These are phyloP conservation scores for Cryptococcus deneoformans DNA, from an alignment of 1,284 basidiomycete species.

Conservation along the genomic window DNA sequence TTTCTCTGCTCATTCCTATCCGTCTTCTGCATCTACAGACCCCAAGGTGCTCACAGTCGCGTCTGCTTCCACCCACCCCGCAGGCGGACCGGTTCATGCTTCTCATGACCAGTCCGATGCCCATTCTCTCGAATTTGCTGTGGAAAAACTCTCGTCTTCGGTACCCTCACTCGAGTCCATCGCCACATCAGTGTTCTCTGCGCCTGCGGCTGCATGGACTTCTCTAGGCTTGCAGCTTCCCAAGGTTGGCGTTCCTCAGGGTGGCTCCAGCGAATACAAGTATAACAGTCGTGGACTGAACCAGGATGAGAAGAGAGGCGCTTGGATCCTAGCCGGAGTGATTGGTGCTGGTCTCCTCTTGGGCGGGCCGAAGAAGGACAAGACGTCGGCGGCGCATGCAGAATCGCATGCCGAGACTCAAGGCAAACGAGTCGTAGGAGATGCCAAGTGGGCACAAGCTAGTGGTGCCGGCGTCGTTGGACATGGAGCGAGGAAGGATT, in stretches of 20 bases:
- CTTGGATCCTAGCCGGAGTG: conserved; percentile 58
- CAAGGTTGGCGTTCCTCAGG: conserved; percentile 14
- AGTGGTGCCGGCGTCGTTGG: conserved; percentile 39
- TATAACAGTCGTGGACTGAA: conserved; percentile 53
- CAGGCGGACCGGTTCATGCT: conserved; percentile 64
- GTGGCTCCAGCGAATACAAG: conserved; percentile 32
- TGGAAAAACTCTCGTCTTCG: conserved; percentile 10
- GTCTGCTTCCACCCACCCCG: conserved; percentile 61
- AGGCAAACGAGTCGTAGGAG: conserved; percentile 20
- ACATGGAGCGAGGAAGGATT: conserved; percentile 36
- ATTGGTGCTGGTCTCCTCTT: conserved; percentile 57
- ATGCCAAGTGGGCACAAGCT: conserved; percentile 32
- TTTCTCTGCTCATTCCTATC: conserved; percentile 25
- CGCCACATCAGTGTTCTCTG: conserved; percentile 7
- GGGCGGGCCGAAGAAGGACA: conserved; percentile 46
- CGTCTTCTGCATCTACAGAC: conserved; percentile 6
- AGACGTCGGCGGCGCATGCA: neutral
- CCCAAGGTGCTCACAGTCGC: conserved; percentile 67
- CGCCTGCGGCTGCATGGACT: conserved; percentile 20
- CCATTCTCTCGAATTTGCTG: conserved; percentile 14
- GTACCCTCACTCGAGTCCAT: conserved; percentile 5
- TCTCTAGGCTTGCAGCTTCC: conserved; percentile 17
- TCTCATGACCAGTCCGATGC: conserved; percentile 50
- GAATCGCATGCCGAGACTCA: conserved; percentile 1
- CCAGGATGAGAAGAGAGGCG: conserved; percentile 56